phyloP scores from a whole-genome alignment of 1,284 basidiomycete genomes.

The Hymenochaete sp. region DNA sequence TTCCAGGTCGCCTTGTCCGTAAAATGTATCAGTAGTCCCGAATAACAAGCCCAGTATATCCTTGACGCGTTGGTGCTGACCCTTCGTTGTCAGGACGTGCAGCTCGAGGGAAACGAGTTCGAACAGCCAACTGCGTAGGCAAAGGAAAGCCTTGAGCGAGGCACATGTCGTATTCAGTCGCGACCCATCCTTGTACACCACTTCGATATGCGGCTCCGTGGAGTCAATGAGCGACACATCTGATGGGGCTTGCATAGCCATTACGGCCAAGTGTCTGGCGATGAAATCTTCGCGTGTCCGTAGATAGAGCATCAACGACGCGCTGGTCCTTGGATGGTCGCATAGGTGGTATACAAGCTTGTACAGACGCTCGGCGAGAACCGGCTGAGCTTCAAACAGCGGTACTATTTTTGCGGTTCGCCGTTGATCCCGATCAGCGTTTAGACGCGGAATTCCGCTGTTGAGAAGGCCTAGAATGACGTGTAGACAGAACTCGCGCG shows the following conservation, averaged over 20 bases:
- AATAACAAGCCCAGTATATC: slow-evolving; percentile 72
- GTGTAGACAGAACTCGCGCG: slow-evolving; percentile 69
- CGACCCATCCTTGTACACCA: slow-evolving; percentile 65
- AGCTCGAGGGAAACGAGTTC: slow-evolving; percentile 86
- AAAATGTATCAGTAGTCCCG: slow-evolving; percentile 46
- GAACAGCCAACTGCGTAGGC: slow-evolving; percentile 77
- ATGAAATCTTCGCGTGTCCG: slow-evolving; percentile 88
- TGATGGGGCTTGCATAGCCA: slow-evolving; percentile 56
- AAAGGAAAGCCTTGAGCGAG: slow-evolving; percentile 71
- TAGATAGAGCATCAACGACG: slow-evolving; percentile 80
- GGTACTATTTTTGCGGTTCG: slow-evolving; percentile 33
- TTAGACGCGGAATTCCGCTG: slow-evolving; percentile 52
- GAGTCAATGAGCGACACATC: slow-evolving; percentile 24
- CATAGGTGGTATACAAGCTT: slow-evolving; percentile 82
- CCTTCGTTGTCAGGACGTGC: slow-evolving; percentile 75
- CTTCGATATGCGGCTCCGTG: slow-evolving; percentile 52
- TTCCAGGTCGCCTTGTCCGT: slow-evolving; percentile 36
- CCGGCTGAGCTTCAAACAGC: slow-evolving; percentile 63
- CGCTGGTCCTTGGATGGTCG: slow-evolving; percentile 76
- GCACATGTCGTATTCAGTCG: slow-evolving; percentile 69
- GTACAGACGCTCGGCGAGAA: slow-evolving; percentile 82
- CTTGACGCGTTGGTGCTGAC: slow-evolving; percentile 60
- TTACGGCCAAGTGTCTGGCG: slow-evolving; percentile 67
- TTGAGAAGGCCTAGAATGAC: slow-evolving; percentile 75
- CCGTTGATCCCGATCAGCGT: slow-evolving; percentile 32